Evolutionary conservation across 1,284 basidiomycete genomes (phyloP), one percentile per base, ranked within the genome.

Genomic region (Cerioporus squamosus): DNA sequence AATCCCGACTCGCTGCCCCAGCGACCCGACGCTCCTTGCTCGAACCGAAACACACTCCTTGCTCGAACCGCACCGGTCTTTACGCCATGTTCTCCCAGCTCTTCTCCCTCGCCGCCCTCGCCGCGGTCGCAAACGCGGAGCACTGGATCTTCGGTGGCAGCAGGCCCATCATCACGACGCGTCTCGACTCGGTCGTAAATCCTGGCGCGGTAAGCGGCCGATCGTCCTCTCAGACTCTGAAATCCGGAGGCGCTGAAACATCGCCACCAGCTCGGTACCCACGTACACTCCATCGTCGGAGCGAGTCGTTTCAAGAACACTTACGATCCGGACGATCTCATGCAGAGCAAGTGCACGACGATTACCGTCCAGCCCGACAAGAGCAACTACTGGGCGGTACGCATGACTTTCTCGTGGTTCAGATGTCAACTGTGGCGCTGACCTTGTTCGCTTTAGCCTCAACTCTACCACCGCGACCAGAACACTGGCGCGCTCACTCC

Each of bases 171-270:
- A 58, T 66, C 18, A 60, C 66, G 42, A 65, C 65, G 33, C 68
- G 71, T 18, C 53, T 72, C 52, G 72, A 74, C 57, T 65, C 72
- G n/a, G 68, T 74, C 61, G 65, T 73, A 31, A 64, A 55, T 60
- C 62, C 67, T 8, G 63, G 59, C 15, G 43, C 18, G 33, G 69
- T 71, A 36, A 36, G 43, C 50, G 66, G 59, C 0, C 42, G 22
- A 14, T 23, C 18, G 45, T 57, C 0, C 38, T 18, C 22, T 39
- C 17, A 23, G 26, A 36, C 47, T 22, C 44, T n/a, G 15, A 18
- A 20, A 12, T 44, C 23, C 23, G 20, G 18, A 17, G 5, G 8
- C 24, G 17, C 9, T 53, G 9, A 33, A 36, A 1, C 33, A 36
- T 17, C 10, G 15, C 46, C 9, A 15, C 40, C 3, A 64, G 66